These are phyloP conservation scores for Picea abies DNA, from an alignment of 83 land plant species.

Conservation along the genomic window DNA sequence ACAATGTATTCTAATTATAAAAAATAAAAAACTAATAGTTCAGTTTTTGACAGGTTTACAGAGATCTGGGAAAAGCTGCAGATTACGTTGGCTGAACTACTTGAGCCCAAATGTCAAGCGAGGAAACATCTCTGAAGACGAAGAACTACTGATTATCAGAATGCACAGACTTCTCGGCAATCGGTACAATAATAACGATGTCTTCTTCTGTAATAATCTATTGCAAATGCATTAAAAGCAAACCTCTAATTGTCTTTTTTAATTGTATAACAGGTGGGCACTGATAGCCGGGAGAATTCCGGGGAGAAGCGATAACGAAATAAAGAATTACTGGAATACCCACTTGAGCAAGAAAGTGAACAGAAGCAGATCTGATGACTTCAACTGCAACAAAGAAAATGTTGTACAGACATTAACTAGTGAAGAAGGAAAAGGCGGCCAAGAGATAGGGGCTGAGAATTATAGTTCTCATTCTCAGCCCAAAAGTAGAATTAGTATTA, in stretches of 20 bases:
- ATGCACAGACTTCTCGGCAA: constrained; percentile 12
- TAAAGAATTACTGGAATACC: constrained; percentile 10
- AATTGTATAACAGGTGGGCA: constrained; percentile 8
- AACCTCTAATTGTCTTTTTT: too few species aligned
- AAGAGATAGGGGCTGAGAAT: too few species aligned
- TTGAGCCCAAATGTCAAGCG: constrained; percentile 10
- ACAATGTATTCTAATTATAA: too few species aligned
- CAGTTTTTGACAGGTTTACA: not conserved
- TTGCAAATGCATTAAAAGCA: too few species aligned
- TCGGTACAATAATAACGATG: not conserved
- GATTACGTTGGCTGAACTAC: constrained; percentile 18
- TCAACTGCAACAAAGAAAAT: too few species aligned
- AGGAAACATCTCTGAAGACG: constrained; percentile 13
- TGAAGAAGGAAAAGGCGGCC: too few species aligned
- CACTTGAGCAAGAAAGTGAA: not conserved
- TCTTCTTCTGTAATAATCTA: too few species aligned
- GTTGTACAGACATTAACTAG: too few species aligned
- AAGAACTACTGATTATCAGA: constrained; percentile 15
- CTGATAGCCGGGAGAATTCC: constrained; percentile 1
- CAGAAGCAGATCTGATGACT: too few species aligned
- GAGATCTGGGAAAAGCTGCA: constrained; percentile 11
- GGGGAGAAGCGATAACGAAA: constrained; percentile 6
- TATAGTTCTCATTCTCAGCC: too few species aligned
- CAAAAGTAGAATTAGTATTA: too few species aligned
- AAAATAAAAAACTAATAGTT: too few species aligned